Evolutionary conservation across 768 basidiomycete species (phyloP), one percentile per base, ranked within the genome.

Genomic region (Tylopilus vinaceipallidus): DNA sequence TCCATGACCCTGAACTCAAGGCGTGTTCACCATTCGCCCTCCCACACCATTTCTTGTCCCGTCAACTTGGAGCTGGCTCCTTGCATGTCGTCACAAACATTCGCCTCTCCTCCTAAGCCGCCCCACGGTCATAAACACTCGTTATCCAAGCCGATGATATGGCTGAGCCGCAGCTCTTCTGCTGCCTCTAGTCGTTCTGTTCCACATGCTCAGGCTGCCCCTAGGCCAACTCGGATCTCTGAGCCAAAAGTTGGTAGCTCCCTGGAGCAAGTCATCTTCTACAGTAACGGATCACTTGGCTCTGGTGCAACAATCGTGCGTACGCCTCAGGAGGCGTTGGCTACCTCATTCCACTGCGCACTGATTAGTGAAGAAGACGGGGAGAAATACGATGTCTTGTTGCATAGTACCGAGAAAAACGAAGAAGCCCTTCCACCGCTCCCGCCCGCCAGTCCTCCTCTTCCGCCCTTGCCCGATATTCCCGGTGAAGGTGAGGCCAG

Each of bases 251-350:
- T 71, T 7, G 54, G 64, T 8, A 65, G 65, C 53, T 65, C 65
- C 37, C 52, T 73, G 5, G 70, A 73, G 11, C 60, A 61, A 4
- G 47, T 72, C 26, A 36, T 44, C 44, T 30, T 50, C 19, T 61
- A 52, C 13, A 76, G 80, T 12, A 73, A 67, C 36, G 81, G 81
- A 3, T 65, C 71, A 3, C 76, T 88, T 17, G 88, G 86, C n/a
- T 63, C 78, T 17, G 88, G 89, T 34, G 89, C 89, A 13, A 84
- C 76, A 2, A 73, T 92, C 26, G 89, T 91, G 32, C 75, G 83
- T 49, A 91, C 90, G 0, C 90, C 90, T 8, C 82, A 86, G 55
- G 90, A 92, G 47, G 89, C 89, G 19, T 72, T 92, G 26, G 72
- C 65, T 24, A 64, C 70, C 40, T 52, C 73, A 19, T 41, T 36